A percentile compares a stretch with the other conserved stretches of the same genome.
Conservation (phyloP, 2,329 filamentous ascomycete species). For the Cladophialophora carrionii region DNA sequence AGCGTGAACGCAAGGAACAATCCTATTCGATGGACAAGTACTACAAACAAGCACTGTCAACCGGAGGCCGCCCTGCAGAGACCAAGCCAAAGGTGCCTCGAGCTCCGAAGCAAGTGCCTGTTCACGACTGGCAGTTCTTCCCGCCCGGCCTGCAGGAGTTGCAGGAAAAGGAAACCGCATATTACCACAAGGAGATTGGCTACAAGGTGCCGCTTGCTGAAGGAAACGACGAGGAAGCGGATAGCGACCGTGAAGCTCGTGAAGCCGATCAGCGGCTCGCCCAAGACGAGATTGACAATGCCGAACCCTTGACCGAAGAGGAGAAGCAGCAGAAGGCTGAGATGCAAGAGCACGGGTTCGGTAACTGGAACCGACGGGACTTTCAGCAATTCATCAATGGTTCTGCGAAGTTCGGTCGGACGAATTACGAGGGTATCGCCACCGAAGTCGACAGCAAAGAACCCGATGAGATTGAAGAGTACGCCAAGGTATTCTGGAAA, state of each 20-base stretch:
- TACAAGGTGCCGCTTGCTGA: constrained; percentile 92
- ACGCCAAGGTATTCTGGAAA: constrained; percentile 96
- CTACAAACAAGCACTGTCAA: constrained; percentile 87
- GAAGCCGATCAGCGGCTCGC: constrained; percentile 85
- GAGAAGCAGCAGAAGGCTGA: constrained; percentile 84
- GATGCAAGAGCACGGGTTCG: constrained; percentile 82
- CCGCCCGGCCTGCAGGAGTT: constrained; percentile 80
- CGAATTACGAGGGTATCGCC: constrained; percentile 81
- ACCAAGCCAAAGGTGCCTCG: constrained; percentile 94
- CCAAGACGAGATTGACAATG: constrained; percentile 91
- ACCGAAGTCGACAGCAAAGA: constrained; percentile 91
- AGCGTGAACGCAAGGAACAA: constrained; percentile 97
- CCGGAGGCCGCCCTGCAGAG: constrained; percentile 72
- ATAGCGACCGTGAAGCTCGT: constrained; percentile 73
- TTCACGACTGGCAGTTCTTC: constrained; percentile 98
- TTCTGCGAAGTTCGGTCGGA: constrained; percentile 87
- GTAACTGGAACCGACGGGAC: constrained; percentile 93
- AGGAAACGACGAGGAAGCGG: constrained; percentile 75
- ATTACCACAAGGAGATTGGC: constrained; percentile 91
- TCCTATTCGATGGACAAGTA: constrained; percentile 99
- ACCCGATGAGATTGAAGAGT: constrained; percentile 76
- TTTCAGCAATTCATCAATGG: constrained; percentile 98
- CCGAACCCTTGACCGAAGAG: constrained; percentile 82
- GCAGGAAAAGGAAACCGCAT: constrained; percentile 95
- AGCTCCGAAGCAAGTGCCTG: constrained; percentile 85